Conservation (phyloP, 176 grass and related monocot genomes). For the Triticum aestivum region DNA sequence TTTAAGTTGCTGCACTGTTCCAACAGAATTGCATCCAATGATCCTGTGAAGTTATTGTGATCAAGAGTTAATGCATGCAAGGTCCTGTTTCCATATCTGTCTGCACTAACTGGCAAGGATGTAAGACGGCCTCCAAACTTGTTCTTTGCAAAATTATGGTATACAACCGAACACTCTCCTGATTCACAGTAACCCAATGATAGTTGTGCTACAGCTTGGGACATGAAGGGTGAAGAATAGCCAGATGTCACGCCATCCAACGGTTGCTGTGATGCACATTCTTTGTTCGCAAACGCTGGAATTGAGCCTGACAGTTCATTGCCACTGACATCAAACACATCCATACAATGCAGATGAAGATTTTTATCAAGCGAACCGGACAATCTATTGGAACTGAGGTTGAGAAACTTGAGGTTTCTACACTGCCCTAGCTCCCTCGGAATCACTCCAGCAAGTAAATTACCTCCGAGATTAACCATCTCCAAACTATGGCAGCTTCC, state of each 20-base stretch:
- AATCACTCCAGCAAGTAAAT: constrained; percentile 50
- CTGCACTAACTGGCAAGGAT: constrained; percentile 54
- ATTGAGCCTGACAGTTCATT: constrained; percentile 58
- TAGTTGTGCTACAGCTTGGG: constrained; percentile 28
- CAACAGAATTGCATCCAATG: constrained; percentile 58
- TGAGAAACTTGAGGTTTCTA: constrained; percentile 57
- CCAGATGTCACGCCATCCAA: constrained; percentile 19
- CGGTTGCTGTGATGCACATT: constrained; percentile 14
- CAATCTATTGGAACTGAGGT: constrained; percentile 58
- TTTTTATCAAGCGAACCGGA: constrained; percentile 36
- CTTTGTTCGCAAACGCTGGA: constrained; percentile 40
- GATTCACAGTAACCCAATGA: constrained; percentile 21
- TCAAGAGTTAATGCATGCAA: constrained; percentile 56
- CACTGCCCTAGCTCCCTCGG: constrained; percentile 44
- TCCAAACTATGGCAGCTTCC: constrained; percentile 47
- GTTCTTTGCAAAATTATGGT: constrained; percentile 86
- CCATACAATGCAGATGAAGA: constrained; percentile 51
- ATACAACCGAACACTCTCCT: constrained; percentile 45
- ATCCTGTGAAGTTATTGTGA: constrained; percentile 70
- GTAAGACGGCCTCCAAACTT: constrained; percentile 54
- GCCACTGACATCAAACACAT: constrained; percentile 55
- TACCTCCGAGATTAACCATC: constrained; percentile 54
- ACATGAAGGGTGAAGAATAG: constrained; percentile 53
- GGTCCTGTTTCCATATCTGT: constrained; percentile 47
- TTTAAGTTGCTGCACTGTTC: constrained; percentile 57